Evolutionary conservation across 495 filamentous ascomycete species (phyloP), one percentile per base, ranked within the genome.

Genomic region (Neurospora sp.): DNA sequence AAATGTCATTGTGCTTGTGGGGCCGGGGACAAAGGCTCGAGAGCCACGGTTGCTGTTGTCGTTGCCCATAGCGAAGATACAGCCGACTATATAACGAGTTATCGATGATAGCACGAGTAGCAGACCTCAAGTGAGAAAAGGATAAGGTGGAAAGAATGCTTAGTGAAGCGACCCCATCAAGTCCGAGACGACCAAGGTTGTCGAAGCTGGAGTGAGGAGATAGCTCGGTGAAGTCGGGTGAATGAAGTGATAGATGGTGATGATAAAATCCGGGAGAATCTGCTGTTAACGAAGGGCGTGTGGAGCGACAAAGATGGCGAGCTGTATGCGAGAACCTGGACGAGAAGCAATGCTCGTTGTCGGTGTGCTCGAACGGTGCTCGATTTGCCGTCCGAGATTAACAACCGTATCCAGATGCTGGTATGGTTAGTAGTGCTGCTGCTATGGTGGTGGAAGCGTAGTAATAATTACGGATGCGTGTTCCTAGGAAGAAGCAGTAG

Each of bases 11-110:
- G 39, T 74, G 70, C 73, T 69, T 37, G 71, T 71, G 37, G 70
- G 73, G 39, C 73, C 73, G 42, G 73, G 73, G 7, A 40, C 12
- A 6, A 60, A 72, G 46, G 69, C 46, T 70, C 49, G 46, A 39
- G 72, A 46, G 37, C 72, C 72, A 20, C 46, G 31, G 62, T 60
- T 38, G 70, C 71, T 42, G 70, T 49, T 42, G 70, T 49, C n/a
- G 70, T 69, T 76, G 75, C 74, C 49, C 69, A 76, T 76, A 66
- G 74, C 37, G 72, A 69, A 35, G 62, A 73, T 73, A 73, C 54
- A 62, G 54, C 54, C 54, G 54, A 62, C 11, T 62, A 62, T 62
- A 62, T 62, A 62, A 31, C 8, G 23, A 9, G 54, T 35, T 18
- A 14, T 3, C 35, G 14, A 62, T 35, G 54, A 62, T 62, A 62